These are phyloP conservation scores for Blastocystis sp. DNA, from an alignment of 352 stramenopile species.

Conservation along the genomic window DNA sequence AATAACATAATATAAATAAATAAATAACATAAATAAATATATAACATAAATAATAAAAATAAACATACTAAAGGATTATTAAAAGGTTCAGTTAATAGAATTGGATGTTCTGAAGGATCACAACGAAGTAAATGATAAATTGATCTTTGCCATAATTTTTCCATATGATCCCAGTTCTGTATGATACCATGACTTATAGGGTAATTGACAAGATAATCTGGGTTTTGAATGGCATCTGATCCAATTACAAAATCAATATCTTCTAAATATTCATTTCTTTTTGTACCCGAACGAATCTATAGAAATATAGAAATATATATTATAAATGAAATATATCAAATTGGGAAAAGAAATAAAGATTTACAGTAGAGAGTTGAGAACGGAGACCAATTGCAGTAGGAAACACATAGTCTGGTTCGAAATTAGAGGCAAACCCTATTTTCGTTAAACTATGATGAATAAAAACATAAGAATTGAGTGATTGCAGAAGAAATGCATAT, in stretches of 20 bases:
- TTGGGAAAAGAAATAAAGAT: too few relatives aligned
- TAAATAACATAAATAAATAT: too few relatives aligned
- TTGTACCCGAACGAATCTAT: not conserved
- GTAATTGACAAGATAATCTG: slow-evolving; percentile 69
- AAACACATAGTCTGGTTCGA: slow-evolving; percentile 76
- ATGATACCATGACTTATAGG: slow-evolving; percentile 52
- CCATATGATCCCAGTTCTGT: slow-evolving; percentile 76
- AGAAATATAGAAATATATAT: too few relatives aligned
- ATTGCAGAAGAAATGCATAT: not conserved
- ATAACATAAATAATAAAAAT: too few relatives aligned
- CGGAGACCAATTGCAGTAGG: slow-evolving; percentile 66
- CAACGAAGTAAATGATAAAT: slow-evolving; percentile 74
- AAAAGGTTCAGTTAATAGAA: slow-evolving; percentile 65
- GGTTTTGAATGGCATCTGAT: slow-evolving; percentile 65
- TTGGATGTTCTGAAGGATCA: slow-evolving; percentile 73
- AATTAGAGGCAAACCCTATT: slow-evolving; percentile 77
- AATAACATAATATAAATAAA: too few relatives aligned
- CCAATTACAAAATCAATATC: slow-evolving; percentile 84
- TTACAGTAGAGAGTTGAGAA: too few relatives aligned
- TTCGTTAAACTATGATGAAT: slow-evolving; percentile 67
- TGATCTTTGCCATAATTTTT: slow-evolving; percentile 71
- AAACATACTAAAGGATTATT: slow-evolving; percentile 66
- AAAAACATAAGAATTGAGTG: not conserved
- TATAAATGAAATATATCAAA: too few relatives aligned
- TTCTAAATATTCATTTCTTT: slow-evolving; percentile 51